A percentile compares a stretch with the other conserved stretches of the same genome.
Evolutionary conservation across 768 basidiomycete genomes (phyloP).

Genomic region (Boletellus emodensis): DNA sequence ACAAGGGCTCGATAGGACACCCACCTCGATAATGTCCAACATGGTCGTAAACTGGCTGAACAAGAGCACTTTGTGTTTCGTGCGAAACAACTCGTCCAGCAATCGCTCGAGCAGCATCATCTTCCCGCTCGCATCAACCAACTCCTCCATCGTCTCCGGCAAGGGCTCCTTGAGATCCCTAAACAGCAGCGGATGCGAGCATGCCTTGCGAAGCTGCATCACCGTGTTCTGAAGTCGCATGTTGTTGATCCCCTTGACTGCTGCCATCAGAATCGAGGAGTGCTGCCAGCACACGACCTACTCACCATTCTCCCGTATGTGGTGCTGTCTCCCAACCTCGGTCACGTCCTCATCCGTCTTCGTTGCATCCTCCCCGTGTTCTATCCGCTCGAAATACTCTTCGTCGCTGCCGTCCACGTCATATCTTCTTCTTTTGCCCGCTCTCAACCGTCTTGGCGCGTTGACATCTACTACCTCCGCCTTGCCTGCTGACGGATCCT

Average conservation of each 20-base stretch:
- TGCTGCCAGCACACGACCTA: not conserved
- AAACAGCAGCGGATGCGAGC: constrained; percentile 90
- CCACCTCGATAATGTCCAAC: constrained; percentile 91
- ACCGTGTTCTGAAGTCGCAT: constrained; percentile 92
- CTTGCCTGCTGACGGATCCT: constrained; percentile 15
- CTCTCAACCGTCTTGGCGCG: constrained; percentile 33
- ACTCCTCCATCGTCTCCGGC: constrained; percentile 67
- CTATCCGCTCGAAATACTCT: constrained; percentile 63
- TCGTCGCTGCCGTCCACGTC: constrained; percentile 55
- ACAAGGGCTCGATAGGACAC: constrained; percentile 8
- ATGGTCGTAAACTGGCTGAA: constrained; percentile 96
- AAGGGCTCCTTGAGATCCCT: constrained; percentile 34
- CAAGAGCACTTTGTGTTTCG: constrained; percentile 80
- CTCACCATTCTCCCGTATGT: constrained; percentile 57
- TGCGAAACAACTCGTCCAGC: constrained; percentile 72
- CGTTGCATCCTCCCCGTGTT: constrained; percentile 39
- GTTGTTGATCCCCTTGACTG: constrained; percentile 85
- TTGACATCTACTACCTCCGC: constrained; percentile 30
- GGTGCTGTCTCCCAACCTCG: constrained; percentile 55
- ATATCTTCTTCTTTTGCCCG: constrained; percentile 43
- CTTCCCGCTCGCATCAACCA: constrained; percentile 88
- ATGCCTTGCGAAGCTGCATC: constrained; percentile 97
- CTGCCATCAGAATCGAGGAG: constrained; percentile 1
- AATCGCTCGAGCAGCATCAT: constrained; percentile 95
- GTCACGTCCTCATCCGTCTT: constrained; percentile 45